A percentile compares a stretch with the other conserved stretches of the same genome.
These are phyloP conservation scores for Candida rishiriensis DNA, from an alignment of 805 yeast genomes.

Conservation along the genomic window DNA sequence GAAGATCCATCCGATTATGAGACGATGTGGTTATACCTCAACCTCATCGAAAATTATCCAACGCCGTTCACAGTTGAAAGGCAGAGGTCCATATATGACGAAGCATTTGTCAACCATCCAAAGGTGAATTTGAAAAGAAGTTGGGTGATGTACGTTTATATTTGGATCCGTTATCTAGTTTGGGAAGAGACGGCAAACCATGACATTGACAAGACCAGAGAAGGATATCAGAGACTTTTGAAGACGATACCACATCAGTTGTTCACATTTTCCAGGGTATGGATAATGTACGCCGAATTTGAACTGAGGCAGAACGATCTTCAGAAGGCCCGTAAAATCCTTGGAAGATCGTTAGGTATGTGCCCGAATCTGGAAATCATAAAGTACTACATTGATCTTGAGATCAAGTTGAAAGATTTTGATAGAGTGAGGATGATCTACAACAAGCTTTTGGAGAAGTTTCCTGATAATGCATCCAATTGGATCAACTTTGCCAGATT, in stretches of 20 bases:
- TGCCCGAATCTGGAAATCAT: conserved; percentile 58
- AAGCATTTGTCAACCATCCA: conserved; percentile 41
- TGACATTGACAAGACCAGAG: conserved; percentile 43
- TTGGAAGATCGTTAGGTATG: conserved; percentile 71
- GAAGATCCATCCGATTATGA: conserved; percentile 58
- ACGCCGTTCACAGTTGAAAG: conserved; percentile 23
- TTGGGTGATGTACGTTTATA: conserved; percentile 67
- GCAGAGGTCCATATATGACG: conserved; percentile 36
- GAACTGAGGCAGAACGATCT: conserved; percentile 61
- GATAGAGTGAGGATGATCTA: conserved; percentile 73
- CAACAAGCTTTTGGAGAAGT: conserved; percentile 56
- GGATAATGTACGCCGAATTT: conserved; percentile 70
- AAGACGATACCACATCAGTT: conserved; percentile 49
- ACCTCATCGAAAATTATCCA: conserved; percentile 41
- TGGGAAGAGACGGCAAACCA: conserved; percentile 50
- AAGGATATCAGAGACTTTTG: conserved; percentile 46
- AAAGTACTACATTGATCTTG: conserved; percentile 62
- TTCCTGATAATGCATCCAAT: conserved; percentile 35
- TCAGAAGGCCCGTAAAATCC: conserved; percentile 53
- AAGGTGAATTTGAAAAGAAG: conserved; percentile 23
- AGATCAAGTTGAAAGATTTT: conserved; percentile 66
- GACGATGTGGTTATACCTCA: conserved; percentile 76
- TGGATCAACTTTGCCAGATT: conserved; percentile 67
- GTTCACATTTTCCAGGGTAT: conserved; percentile 67
- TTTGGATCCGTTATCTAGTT: conserved; percentile 66